Evolutionary conservation across 2,329 filamentous ascomycete species (phyloP).

Genomic region (Bipolaris oryzae): DNA sequence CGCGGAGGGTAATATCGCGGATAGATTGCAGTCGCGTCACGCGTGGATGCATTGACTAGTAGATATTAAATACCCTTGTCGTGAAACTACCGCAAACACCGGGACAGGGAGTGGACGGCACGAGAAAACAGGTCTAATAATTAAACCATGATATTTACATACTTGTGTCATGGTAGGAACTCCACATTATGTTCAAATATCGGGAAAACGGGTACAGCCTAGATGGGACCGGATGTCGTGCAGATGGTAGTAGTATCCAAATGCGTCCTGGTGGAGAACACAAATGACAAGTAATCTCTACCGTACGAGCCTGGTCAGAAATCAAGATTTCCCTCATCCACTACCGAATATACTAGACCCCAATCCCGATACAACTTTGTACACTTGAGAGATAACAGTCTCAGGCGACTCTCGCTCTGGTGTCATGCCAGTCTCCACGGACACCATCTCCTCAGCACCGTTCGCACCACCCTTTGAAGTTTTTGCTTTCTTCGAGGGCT

Average conservation of each 20-base stretch:
- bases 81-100: background rate
- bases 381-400: too few species aligned
- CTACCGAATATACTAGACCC: slow-evolving; percentile 10
- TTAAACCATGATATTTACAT: background rate
- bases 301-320: background rate
- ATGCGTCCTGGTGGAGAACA: background rate
- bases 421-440: background rate
- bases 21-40: slow-evolving; percentile 16
- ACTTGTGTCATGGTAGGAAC: too few species aligned
- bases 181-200: background rate
- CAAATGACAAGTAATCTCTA: background rate
- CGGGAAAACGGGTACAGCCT: background rate
- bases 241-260: background rate
- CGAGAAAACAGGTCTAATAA: background rate
- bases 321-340: background rate
- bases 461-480: slow-evolving; percentile 6
- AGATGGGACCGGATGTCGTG: background rate
- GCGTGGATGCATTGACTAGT: slow-evolving; percentile 6
- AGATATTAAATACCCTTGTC: slow-evolving; percentile 8
- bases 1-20: slow-evolving; percentile 6
- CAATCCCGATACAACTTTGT: background rate
- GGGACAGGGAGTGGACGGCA: background rate
- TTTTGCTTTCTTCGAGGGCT: slow-evolving; percentile 27
- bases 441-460: background rate
- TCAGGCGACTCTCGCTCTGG: background rate